phyloP scores from a whole-genome alignment of 2,329 filamentous ascomycete genomes.

The Alternaria rosae region DNA sequence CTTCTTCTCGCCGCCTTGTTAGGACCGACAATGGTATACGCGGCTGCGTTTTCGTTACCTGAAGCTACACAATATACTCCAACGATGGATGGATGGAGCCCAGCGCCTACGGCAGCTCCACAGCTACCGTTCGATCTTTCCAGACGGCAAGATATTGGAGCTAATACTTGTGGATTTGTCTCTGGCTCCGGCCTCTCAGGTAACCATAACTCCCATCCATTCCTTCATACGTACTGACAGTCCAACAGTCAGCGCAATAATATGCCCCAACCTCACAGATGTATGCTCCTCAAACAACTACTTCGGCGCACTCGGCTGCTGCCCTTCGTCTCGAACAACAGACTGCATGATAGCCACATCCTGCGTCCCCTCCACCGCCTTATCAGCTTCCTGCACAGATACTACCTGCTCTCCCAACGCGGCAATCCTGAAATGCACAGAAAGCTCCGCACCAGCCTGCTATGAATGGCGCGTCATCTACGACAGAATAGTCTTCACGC shows the following conservation, averaged over 20 bases:
- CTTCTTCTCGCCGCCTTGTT: slow-evolving; percentile 37
- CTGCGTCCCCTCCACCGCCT: slow-evolving; percentile 36
- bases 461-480: slow-evolving; percentile 41
- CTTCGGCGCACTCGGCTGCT: slow-evolving; percentile 46
- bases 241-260: slow-evolving; percentile 35
- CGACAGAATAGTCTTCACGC: slow-evolving; percentile 33
- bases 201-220: slow-evolving; percentile 15
- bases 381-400: slow-evolving; percentile 39
- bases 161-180: slow-evolving; percentile 43
- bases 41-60: slow-evolving; percentile 39
- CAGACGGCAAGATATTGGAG: slow-evolving; percentile 27
- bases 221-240: slow-evolving; percentile 11
- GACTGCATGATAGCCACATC: slow-evolving; percentile 41
- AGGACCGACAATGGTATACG: slow-evolving; percentile 32
- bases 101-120: slow-evolving; percentile 40
- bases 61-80: slow-evolving; percentile 37
- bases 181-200: slow-evolving; percentile 29
- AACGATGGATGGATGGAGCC: slow-evolving; percentile 38
- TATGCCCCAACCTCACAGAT: slow-evolving; percentile 33
- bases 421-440: slow-evolving; percentile 42
- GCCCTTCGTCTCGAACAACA: slow-evolving; percentile 27
- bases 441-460: slow-evolving; percentile 29
- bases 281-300: slow-evolving; percentile 46
- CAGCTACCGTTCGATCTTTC: slow-evolving; percentile 35
- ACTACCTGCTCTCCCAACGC: slow-evolving; percentile 31